Conservation (phyloP, 495 filamentous ascomycete species). For the Neurospora intermedia region DNA sequence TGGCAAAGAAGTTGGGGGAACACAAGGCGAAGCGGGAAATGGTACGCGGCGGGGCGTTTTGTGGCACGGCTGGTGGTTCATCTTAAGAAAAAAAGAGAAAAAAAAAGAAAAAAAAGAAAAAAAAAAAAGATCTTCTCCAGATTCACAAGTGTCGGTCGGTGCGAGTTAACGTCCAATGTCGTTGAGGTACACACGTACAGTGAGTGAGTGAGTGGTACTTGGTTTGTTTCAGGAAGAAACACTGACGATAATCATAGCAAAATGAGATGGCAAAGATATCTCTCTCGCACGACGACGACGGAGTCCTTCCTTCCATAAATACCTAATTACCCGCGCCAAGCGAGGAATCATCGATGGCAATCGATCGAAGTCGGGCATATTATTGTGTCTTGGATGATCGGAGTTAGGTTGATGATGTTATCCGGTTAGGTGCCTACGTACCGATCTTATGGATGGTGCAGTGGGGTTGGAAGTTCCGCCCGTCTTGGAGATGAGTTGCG, state of each 20-base stretch:
- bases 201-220: not conserved
- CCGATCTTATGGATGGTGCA: not conserved
- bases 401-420: not conserved
- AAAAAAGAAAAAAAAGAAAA: not conserved
- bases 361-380: not conserved
- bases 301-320: not conserved
- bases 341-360: not conserved
- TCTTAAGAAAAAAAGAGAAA: not conserved
- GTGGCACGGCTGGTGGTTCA: not conserved
- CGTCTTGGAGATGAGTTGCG: not conserved
- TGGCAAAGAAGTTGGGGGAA: not conserved
- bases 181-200: not conserved
- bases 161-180: not conserved
- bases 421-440: not conserved
- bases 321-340: not conserved
- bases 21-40: not conserved
- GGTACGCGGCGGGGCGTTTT: not conserved
- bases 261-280: not conserved
- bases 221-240: not conserved
- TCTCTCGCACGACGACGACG: not conserved
- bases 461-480: not conserved
- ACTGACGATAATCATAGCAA: not conserved
- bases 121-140: not conserved
- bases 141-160: not conserved
- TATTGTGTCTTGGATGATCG: not conserved